Conservation (phyloP, 371 early-diverging fungal genomes). For the Umbelopsis sp. region DNA sequence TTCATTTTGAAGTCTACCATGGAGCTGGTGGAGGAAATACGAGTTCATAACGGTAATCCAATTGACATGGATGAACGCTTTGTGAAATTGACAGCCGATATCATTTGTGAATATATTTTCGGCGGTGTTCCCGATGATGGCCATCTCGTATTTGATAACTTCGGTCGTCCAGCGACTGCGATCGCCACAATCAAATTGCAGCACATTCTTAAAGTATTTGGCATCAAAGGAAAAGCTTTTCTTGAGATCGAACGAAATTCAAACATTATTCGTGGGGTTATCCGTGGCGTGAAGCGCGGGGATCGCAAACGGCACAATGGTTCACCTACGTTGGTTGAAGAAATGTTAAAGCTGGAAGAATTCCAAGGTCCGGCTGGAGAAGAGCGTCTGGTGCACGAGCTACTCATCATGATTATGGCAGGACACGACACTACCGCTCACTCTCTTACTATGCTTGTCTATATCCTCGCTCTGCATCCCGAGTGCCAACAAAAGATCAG, state of each 20-base stretch:
- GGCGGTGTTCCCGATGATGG: neutral
- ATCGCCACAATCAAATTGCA: neutral
- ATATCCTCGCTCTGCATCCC: conserved; percentile 2
- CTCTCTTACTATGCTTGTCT: neutral
- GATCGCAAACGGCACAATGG: neutral
- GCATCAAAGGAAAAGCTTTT: neutral
- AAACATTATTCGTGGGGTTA: neutral
- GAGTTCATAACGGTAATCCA: neutral
- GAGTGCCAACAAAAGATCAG: neutral
- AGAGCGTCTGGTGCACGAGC: conserved; percentile 9
- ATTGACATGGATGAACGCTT: conserved; percentile 1
- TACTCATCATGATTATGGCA: conserved; percentile 13
- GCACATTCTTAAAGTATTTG: neutral
- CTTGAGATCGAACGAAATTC: neutral
- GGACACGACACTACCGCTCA: conserved; percentile 23
- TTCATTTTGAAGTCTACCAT: neutral
- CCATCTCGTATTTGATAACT: neutral
- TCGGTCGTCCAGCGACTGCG: neutral
- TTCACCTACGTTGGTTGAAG: neutral
- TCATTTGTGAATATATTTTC: conserved; percentile 20
- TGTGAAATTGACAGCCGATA: conserved; percentile 9
- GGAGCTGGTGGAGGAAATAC: neutral
- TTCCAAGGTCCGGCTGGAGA: neutral
- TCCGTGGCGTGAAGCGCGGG: neutral
- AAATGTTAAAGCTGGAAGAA: neutral